phyloP scores from a whole-genome alignment of 768 basidiomycete genomes.

The Suillus sp. region DNA sequence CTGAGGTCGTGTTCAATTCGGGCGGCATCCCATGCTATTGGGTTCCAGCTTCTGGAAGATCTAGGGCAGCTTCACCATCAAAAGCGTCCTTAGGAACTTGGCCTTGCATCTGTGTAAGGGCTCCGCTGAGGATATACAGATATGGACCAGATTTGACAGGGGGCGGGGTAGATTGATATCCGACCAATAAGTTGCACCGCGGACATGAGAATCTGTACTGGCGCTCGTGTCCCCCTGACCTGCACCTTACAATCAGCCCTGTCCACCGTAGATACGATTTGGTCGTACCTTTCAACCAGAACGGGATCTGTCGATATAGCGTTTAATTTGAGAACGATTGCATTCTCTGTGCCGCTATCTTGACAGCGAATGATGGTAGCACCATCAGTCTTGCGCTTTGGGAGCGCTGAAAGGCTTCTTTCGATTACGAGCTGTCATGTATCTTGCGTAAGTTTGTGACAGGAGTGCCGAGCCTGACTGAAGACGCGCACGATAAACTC shows the following conservation, averaged over 20 bases:
- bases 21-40: not conserved
- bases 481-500: slow-evolving; percentile 74
- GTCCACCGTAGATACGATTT: slow-evolving; percentile 13
- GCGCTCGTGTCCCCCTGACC: slow-evolving; percentile 69
- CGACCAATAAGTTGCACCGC: slow-evolving; percentile 49
- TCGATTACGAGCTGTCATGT: slow-evolving; percentile 74
- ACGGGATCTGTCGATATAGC: slow-evolving; percentile 68
- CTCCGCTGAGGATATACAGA: slow-evolving; percentile 78
- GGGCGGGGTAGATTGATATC: slow-evolving; percentile 78
- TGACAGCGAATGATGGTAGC: slow-evolving; percentile 80
- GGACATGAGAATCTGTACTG: slow-evolving; percentile 69
- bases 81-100: slow-evolving; percentile 85
- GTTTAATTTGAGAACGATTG: slow-evolving; percentile 86
- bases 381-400: slow-evolving; percentile 74
- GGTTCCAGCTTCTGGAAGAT: not conserved
- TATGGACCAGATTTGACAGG: slow-evolving; percentile 78
- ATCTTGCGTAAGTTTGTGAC: slow-evolving; percentile 9
- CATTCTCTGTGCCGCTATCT: slow-evolving; percentile 55
- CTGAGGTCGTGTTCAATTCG: no score
- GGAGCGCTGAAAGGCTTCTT: slow-evolving; percentile 67
- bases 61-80: slow-evolving; percentile 44
- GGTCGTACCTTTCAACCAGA: slow-evolving; percentile 72
- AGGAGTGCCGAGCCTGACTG: not conserved
- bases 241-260: slow-evolving; percentile 32
- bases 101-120: slow-evolving; percentile 87